Evolutionary conservation across 345 rosid species (phyloP), one percentile per base, ranked within the genome.

Genomic region (Hibiscus mutabilis): DNA sequence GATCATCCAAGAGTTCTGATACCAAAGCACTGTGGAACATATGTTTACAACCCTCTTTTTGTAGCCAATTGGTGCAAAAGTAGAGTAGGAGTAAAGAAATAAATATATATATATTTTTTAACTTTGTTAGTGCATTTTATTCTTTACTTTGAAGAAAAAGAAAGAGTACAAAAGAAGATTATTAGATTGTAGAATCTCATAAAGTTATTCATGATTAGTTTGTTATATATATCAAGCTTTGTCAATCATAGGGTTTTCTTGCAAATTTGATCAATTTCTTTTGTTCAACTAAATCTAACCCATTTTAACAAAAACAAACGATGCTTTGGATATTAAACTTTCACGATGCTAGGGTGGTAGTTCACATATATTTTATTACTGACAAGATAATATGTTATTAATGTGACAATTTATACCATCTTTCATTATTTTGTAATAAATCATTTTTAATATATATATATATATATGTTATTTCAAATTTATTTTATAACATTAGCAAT

Each of bases 101-200:
- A 24, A 12, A 24, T 56, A 33, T 35, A 7, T 37, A 37, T 8
- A 25, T 61, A 51, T 49, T 60, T 1, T 1, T 46, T 42, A 52
- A n/a, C 76, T 74, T 77, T 72, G 12, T 73, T 65, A 64, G 60
- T 58, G 40, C 18, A 51, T 53, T 66, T 42, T 71, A 52, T 75
- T 69, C 71, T 62, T 70, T 66, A 57, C 60, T 73, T 77, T 72
- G 60, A 66, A 68, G 57, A 35, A 31, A 55, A 58, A 70, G 64
- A 56, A 53, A 57, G 52, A 16, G 63, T 56, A 2, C 8, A n/a
- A 19, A 42, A 8, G 22, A 53, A 33, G 51, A 62, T 73, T 64
- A 65, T 64, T 73, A 73, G 71, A 55, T 18, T 57, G 68, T 33
- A 68, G 77, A 74, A 74, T 74, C 77, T 67, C 61, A 75, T 53